Evolutionary conservation across 495 filamentous ascomycete genomes (phyloP).

Genomic region (Echria macrotheca): DNA sequence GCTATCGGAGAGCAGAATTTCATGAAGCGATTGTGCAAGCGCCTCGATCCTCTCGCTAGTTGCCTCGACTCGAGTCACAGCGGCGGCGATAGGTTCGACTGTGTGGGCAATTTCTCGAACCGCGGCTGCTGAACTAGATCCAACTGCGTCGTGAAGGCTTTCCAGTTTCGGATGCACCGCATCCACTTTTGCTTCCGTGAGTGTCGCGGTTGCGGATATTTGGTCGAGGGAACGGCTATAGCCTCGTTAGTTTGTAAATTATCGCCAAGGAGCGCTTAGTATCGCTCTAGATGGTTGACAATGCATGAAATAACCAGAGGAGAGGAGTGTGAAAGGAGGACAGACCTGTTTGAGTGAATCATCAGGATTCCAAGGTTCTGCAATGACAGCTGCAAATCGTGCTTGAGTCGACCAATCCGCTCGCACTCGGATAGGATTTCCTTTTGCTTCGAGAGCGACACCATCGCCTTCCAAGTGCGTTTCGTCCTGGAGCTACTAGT

Average conservation of each 20-base stretch:
- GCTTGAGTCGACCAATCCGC: background rate
- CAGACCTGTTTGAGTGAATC: background rate
- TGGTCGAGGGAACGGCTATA: background rate
- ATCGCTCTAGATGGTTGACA: too few species aligned
- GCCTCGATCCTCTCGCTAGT: background rate
- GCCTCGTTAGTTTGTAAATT: background rate
- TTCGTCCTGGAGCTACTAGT: background rate
- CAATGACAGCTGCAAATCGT: background rate
- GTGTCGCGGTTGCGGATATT: background rate
- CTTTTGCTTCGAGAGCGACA: background rate
- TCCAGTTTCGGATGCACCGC: background rate
- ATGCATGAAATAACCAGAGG: background rate
- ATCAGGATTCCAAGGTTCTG: background rate
- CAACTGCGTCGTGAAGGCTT: background rate
- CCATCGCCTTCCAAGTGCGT: background rate
- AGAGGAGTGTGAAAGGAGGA: background rate
- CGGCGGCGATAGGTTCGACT: background rate
- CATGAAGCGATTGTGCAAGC: background rate
- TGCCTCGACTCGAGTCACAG: background rate
- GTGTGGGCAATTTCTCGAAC: background rate
- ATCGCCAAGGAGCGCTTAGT: too few species aligned
- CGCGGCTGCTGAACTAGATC: background rate
- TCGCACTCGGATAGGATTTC: background rate
- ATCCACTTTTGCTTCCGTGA: background rate
- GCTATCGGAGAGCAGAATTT: background rate